These are phyloP conservation scores for Tricholoma furcatifolium DNA, from an alignment of 768 basidiomycete species.

Conservation along the genomic window DNA sequence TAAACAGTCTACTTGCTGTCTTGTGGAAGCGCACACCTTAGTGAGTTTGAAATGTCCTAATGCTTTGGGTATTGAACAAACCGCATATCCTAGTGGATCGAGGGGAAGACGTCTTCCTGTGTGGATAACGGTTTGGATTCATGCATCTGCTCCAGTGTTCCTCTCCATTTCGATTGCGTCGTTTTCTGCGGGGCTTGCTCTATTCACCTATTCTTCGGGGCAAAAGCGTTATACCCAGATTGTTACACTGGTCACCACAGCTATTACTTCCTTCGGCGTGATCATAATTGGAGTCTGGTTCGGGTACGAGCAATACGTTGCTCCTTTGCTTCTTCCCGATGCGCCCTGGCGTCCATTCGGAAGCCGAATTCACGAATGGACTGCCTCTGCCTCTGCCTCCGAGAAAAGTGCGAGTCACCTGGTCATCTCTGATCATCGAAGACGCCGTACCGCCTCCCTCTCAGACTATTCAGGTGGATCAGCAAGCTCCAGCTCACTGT, in stretches of 20 bases:
- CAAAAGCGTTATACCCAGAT: slow-evolving; percentile 14
- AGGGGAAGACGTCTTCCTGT: slow-evolving; percentile 16
- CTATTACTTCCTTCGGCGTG: slow-evolving; percentile 14
- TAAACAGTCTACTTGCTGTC: slow-evolving; percentile 23
- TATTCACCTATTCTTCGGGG: slow-evolving; percentile 14
- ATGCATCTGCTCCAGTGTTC: slow-evolving; percentile 16
- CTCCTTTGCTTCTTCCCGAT: slow-evolving; percentile 9
- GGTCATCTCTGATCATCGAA: neutral
- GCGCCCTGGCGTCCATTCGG: slow-evolving; percentile 2
- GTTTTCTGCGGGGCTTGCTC: slow-evolving; percentile 14
- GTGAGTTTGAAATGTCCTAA: slow-evolving; percentile 11
- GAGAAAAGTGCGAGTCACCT: neutral
- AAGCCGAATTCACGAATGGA: slow-evolving; percentile 5
- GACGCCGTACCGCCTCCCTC: slow-evolving; percentile 7
- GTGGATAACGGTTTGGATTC: slow-evolving; percentile 18
- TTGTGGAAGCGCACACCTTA: slow-evolving; percentile 23
- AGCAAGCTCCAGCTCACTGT: neutral
- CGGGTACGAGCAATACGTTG: slow-evolving; percentile 17
- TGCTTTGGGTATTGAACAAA: neutral
- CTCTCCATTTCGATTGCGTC: slow-evolving; percentile 16
- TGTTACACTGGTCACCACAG: slow-evolving; percentile 14
- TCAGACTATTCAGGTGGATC: slow-evolving; percentile 9
- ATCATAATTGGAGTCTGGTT: slow-evolving; percentile 12
- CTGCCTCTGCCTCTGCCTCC: neutral
- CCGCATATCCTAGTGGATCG: slow-evolving; percentile 10